These are phyloP conservation scores for Nothophoma quercina DNA, from an alignment of 2,329 filamentous ascomycete genomes.

Conservation along the genomic window DNA sequence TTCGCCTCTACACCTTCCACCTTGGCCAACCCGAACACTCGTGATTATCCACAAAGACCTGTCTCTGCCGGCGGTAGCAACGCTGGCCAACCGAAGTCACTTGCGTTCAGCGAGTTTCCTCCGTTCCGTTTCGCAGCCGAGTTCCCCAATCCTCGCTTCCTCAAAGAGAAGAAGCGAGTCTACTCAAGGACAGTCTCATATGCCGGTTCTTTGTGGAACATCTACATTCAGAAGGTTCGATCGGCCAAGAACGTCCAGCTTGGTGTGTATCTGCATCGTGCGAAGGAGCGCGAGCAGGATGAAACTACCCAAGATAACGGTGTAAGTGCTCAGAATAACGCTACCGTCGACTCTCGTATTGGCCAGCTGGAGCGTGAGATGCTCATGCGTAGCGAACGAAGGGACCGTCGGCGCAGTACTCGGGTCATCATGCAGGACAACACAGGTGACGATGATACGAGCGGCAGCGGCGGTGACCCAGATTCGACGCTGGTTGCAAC, in stretches of 20 bases:
- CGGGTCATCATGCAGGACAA: constrained; percentile 34
- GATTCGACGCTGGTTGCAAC: constrained; percentile 49
- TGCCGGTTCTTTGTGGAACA: constrained; percentile 66
- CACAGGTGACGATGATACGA: constrained; percentile 51
- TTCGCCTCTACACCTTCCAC: constrained; percentile 59
- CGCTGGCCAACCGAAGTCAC: constrained; percentile 48
- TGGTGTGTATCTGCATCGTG: constrained; percentile 66
- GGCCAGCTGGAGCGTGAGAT: constrained; percentile 63
- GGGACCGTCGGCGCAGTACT: constrained; percentile 39
- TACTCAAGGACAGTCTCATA: constrained; percentile 68
- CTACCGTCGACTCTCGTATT: constrained; percentile 62
- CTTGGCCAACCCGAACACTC: constrained; percentile 44
- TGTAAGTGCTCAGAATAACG: constrained; percentile 47
- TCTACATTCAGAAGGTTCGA: constrained; percentile 68
- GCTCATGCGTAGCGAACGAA: constrained; percentile 53
- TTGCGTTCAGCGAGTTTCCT: constrained; percentile 62
- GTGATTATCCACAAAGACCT: constrained; percentile 40
- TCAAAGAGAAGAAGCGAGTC: constrained; percentile 67
- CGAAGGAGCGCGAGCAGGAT: constrained; percentile 62
- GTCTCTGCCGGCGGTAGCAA: constrained; percentile 47
- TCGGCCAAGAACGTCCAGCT: constrained; percentile 64
- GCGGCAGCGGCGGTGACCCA: constrained; percentile 55
- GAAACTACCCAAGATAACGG: constrained; percentile 52
- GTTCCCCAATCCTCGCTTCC: constrained; percentile 62
- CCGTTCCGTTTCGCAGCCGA: constrained; percentile 67